Conservation (phyloP, 148 eudicot species). For the Chenopodium suecicum region DNA sequence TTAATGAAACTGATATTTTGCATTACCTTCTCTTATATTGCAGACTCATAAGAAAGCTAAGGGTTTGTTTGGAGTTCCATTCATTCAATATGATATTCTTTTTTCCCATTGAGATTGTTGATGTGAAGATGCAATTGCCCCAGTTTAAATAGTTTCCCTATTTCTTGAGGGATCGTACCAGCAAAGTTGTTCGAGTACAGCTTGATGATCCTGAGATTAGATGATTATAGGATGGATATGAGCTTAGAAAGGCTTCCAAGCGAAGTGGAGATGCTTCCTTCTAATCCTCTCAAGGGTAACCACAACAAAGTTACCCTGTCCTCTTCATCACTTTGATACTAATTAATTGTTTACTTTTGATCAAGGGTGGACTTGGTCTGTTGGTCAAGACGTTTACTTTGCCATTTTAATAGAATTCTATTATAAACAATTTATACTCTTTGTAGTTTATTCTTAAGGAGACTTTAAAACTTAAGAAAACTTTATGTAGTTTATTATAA, state of each 20-base stretch:
- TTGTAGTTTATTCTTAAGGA: too few species aligned
- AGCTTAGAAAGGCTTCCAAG: conserved; percentile 51
- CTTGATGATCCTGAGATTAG: conserved; percentile 47
- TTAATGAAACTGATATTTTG: too few species aligned
- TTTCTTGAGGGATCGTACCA: conserved; percentile 51
- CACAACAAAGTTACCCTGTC: conserved; percentile 44
- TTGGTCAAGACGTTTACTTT: background rate
- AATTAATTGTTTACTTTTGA: background rate
- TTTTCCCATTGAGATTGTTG: conserved; percentile 49
- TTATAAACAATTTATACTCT: background rate
- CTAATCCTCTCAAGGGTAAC: conserved; percentile 54
- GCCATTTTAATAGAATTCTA: background rate
- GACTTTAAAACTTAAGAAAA: background rate
- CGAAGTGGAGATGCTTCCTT: conserved; percentile 42
- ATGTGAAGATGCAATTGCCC: conserved; percentile 58
- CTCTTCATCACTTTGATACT: conserved; percentile 29
- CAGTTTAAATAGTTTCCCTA: conserved; percentile 54
- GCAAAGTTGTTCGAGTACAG: conserved; percentile 49
- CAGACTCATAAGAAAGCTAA: too few species aligned
- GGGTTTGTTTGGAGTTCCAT: too few species aligned
- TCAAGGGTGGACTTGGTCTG: conserved; percentile 9
- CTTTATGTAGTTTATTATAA: background rate
- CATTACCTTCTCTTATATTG: too few species aligned
- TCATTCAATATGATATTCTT: too few species aligned
- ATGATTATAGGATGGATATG: conserved; percentile 55